Evolutionary conservation across 208 protist genomes (phyloP).

Genomic region (Acanthamoeba sp.): DNA sequence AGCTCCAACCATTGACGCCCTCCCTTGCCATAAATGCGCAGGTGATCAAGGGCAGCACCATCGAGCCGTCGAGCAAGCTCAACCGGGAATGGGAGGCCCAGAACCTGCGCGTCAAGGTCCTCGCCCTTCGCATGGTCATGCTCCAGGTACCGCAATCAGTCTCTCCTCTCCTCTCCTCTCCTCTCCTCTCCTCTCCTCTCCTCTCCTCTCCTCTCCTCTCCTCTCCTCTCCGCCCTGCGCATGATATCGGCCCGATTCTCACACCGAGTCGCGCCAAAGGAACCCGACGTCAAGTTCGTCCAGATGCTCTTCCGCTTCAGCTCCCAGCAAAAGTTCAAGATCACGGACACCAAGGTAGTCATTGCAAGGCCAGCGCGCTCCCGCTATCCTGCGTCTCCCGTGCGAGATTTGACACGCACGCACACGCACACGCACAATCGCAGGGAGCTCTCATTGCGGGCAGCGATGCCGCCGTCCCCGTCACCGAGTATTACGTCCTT

Average conservation of each 20-base stretch:
- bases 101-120: not conserved
- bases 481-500: not conserved
- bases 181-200: too few species aligned
- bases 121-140: not conserved
- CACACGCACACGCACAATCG: not conserved
- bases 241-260: too few species aligned
- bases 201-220: too few species aligned
- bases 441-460: not conserved
- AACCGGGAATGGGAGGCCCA: not conserved
- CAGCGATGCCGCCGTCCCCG: not conserved
- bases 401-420: not conserved
- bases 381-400: not conserved
- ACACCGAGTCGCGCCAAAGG: too few species aligned
- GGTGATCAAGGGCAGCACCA: not conserved
- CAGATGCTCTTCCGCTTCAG: slow-evolving; percentile 18
- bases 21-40: too few species aligned
- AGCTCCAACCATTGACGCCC: too few species aligned
- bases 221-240: too few species aligned
- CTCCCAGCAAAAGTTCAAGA: not conserved
- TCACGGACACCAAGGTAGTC: not conserved
- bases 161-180: too few species aligned
- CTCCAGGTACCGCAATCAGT: too few species aligned
- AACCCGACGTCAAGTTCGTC: not conserved
- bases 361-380: not conserved
- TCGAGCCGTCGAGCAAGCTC: slow-evolving; percentile 12